These are phyloP conservation scores for Xylaria sp. DNA, from an alignment of 2,329 filamentous ascomycete genomes.

Conservation along the genomic window DNA sequence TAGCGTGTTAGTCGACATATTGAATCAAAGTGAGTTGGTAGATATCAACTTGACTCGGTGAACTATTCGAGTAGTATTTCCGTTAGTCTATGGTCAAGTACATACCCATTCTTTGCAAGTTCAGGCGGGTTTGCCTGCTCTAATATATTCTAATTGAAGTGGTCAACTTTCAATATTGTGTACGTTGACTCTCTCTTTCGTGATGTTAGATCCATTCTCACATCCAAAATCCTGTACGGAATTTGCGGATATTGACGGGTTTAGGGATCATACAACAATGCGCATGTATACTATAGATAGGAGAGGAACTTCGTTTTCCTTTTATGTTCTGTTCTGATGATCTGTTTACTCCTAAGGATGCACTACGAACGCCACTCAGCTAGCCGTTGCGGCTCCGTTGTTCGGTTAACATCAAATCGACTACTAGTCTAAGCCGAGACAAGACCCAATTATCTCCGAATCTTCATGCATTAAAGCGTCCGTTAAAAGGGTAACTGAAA, in stretches of 20 bases:
- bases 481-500: neutral
- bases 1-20: slow-evolving; percentile 13
- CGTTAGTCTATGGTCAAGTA: neutral
- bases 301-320: neutral
- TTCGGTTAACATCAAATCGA: neutral
- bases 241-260: slow-evolving; percentile 1
- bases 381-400: neutral
- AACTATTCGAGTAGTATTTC: neutral
- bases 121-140: neutral
- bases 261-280: neutral
- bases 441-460: neutral
- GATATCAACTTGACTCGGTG: neutral
- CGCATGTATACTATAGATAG: neutral
- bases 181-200: neutral
- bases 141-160: neutral
- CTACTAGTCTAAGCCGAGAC: neutral
- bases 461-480: neutral
- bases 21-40: neutral
- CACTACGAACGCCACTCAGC: neutral
- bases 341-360: neutral
- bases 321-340: neutral
- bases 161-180: no score
- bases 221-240: neutral
- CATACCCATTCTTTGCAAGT: neutral
- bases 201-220: neutral